Evolutionary conservation across 768 basidiomycete genomes (phyloP).

Genomic region (Pisolithus sp.): DNA sequence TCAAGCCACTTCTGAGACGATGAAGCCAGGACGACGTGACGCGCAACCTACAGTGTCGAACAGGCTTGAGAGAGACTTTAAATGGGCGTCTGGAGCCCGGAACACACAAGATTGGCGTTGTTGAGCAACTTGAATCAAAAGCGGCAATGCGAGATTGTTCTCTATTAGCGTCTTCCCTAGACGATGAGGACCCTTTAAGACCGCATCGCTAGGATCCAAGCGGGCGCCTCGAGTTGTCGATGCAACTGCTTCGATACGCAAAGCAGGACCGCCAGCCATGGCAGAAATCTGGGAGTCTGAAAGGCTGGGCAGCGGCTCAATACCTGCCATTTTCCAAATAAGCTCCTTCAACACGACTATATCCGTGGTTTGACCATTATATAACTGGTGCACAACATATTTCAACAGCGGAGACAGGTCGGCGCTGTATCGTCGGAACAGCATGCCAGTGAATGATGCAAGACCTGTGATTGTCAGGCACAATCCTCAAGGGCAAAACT

Average conservation of each 20-base stretch:
- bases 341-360: conserved; percentile 89
- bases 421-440: conserved; percentile 81
- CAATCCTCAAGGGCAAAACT: conserved; percentile 4
- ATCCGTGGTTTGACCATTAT: conserved; percentile 77
- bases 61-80: conserved; percentile 81
- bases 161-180: conserved; percentile 63
- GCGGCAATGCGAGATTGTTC: conserved; percentile 72
- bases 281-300: conserved; percentile 84
- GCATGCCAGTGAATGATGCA: conserved; percentile 87
- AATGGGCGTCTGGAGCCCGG: conserved; percentile 63
- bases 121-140: conserved; percentile 88
- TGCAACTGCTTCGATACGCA: conserved; percentile 86
- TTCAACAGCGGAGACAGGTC: conserved; percentile 79
- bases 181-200: conserved; percentile 59
- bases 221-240: conserved; percentile 69
- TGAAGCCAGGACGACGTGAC: conserved; percentile 9
- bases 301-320: conserved; percentile 83
- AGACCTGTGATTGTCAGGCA: conserved; percentile 51
- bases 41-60: conserved; percentile 74
- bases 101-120: conserved; percentile 84
- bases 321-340: conserved; percentile 93
- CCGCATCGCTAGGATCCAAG: conserved; percentile 58
- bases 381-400: conserved; percentile 88
- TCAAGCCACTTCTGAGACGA: conserved; percentile 16
- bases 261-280: conserved; percentile 84